Evolutionary conservation across 768 basidiomycete species (phyloP).

Genomic region (Mycena albidolilacea): DNA sequence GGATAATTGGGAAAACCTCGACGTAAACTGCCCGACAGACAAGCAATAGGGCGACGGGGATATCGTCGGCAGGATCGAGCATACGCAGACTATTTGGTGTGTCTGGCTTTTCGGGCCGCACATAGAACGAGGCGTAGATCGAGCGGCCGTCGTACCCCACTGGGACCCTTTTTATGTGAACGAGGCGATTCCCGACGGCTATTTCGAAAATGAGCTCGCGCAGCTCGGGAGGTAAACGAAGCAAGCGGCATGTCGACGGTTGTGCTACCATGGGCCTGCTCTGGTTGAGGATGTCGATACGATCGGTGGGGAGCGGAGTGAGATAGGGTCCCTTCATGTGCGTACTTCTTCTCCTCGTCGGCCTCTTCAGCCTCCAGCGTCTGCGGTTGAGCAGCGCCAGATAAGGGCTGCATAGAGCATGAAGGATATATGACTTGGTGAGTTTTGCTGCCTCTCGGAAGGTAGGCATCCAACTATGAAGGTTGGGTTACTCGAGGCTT

Average conservation of each 20-base stretch:
- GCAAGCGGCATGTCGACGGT: conserved; percentile 13
- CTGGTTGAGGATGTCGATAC: background rate
- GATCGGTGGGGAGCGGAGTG: conserved; percentile 2
- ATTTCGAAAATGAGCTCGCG: conserved; percentile 20
- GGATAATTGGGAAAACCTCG: conserved; percentile 2
- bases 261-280: background rate
- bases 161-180: conserved; percentile 3
- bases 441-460: background rate
- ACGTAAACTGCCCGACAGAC: conserved; percentile 7
- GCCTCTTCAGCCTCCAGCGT: too few relatives aligned
- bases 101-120: background rate
- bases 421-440: background rate
- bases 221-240: conserved; percentile 15
- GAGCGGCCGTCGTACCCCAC: background rate
- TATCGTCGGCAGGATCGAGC: background rate
- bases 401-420: conserved; percentile 12
- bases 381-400: background rate
- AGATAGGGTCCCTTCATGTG: background rate
- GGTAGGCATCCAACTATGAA: too few relatives aligned
- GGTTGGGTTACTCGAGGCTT: too few relatives aligned
- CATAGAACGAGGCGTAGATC: conserved; percentile 7
- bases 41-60: conserved; percentile 11
- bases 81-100: background rate
- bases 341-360: too few relatives aligned
- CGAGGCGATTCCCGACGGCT: conserved; percentile 16